Evolutionary conservation across 768 basidiomycete genomes (phyloP).

Genomic region (Paxillus rubicundulus): DNA sequence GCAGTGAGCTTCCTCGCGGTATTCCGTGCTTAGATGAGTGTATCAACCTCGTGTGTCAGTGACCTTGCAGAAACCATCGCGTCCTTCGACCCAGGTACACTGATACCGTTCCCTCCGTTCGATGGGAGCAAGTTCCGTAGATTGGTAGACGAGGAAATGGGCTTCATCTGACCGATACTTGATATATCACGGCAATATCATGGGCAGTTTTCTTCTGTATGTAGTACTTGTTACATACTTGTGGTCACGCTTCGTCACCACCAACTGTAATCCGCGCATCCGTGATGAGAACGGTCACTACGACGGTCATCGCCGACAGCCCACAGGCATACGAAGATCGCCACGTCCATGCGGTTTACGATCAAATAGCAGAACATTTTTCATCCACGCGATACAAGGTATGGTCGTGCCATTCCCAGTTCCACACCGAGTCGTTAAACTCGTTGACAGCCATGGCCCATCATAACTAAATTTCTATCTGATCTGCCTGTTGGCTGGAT

Average conservation of each 20-base stretch:
- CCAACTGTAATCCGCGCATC: no score
- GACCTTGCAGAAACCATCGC: conserved; percentile 54
- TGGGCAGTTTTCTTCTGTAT: conserved; percentile 8
- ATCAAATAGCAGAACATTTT: conserved; percentile 84
- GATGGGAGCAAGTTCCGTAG: conserved; percentile 64
- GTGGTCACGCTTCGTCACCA: no score
- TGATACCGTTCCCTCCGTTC: conserved; percentile 64
- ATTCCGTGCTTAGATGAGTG: background rate
- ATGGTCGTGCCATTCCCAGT: background rate
- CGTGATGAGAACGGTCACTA: conserved; percentile 34
- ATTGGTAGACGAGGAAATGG: conserved; percentile 78
- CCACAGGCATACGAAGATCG: conserved; percentile 61
- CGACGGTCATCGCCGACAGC: conserved; percentile 45
- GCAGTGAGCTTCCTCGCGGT: conserved; percentile 43
- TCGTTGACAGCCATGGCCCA: conserved; percentile 76
- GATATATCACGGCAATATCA: background rate
- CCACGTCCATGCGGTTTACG: conserved; percentile 83
- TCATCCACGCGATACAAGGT: conserved; percentile 90
- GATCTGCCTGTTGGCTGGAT: conserved; percentile 73
- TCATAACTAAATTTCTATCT: conserved; percentile 73
- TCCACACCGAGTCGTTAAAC: background rate
- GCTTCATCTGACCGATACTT: conserved; percentile 45
- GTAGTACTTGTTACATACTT: background rate
- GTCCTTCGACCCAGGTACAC: conserved; percentile 40
- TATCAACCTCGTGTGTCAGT: conserved; percentile 33